A percentile compares a stretch with the other conserved stretches of the same genome.
These are phyloP conservation scores for Penicillium cinerascens DNA, from an alignment of 495 filamentous ascomycete genomes.

Conservation along the genomic window DNA sequence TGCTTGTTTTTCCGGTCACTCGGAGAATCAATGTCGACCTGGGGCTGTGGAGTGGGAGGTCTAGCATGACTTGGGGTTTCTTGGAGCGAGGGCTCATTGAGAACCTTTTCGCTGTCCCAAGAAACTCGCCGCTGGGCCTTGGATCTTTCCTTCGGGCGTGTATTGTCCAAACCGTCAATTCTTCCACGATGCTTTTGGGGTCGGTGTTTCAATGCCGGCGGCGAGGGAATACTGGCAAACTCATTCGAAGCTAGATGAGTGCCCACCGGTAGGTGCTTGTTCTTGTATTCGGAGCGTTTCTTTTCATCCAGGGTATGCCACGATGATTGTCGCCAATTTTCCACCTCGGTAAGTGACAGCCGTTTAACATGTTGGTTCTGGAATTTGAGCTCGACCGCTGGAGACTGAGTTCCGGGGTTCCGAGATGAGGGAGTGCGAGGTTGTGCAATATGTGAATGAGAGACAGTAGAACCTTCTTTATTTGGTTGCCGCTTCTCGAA, in stretches of 20 bases:
- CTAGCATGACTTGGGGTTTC: conserved; percentile 10
- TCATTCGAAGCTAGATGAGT: conserved; percentile 25
- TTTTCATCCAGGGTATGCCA: conserved; percentile 36
- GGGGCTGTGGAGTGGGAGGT: not conserved
- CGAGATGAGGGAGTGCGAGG: conserved; percentile 38
- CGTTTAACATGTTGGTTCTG: conserved; percentile 42
- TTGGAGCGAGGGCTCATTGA: conserved; percentile 25
- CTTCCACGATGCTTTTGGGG: conserved; percentile 43
- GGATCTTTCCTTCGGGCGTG: conserved; percentile 15
- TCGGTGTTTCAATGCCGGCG: conserved; percentile 42
- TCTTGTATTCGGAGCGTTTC: conserved; percentile 26
- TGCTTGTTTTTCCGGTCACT: conserved; percentile 21
- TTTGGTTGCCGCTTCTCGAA: conserved; percentile 9
- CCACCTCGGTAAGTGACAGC: conserved; percentile 37
- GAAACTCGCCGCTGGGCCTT: conserved; percentile 42
- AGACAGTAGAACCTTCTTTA: not conserved
- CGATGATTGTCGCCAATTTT: conserved; percentile 35
- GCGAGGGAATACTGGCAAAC: conserved; percentile 34
- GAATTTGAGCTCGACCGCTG: conserved; percentile 37
- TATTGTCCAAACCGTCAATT: conserved; percentile 22
- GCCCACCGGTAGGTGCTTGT: conserved; percentile 29
- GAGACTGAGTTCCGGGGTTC: conserved; percentile 15
- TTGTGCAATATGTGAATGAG: not conserved
- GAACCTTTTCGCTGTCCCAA: conserved; percentile 42
- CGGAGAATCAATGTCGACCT: conserved; percentile 15